Percentiles rank a stretch among this genome's conserved stretches.
These are phyloP conservation scores for Talaromyces amestolkiae DNA, from an alignment of 2,329 filamentous ascomycete species.

Conservation along the genomic window DNA sequence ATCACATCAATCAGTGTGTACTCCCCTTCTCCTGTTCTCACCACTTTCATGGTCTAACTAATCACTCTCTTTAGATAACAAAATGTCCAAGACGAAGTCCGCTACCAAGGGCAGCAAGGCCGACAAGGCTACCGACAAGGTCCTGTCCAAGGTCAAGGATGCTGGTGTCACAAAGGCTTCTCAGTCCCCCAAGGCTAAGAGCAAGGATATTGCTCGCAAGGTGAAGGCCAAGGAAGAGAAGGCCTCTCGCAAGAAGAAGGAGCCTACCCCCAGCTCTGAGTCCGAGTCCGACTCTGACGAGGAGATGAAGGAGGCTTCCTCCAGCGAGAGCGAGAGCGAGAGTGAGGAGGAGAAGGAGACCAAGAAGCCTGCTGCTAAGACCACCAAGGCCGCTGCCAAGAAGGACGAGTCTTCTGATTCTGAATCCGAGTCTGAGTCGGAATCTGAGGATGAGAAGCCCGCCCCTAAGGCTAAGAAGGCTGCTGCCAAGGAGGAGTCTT, in stretches of 20 bases:
- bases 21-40: background rate
- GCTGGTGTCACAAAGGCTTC: slow-evolving; percentile 46
- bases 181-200: slow-evolving; percentile 45
- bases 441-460: slow-evolving; percentile 24
- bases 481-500: slow-evolving; percentile 21
- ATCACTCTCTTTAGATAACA: slow-evolving; percentile 25
- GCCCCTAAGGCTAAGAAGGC: slow-evolving; percentile 25
- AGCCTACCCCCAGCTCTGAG: slow-evolving; percentile 37
- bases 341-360: slow-evolving; percentile 35
- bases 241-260: slow-evolving; percentile 45
- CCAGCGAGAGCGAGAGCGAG: slow-evolving; percentile 30
- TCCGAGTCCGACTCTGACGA: slow-evolving; percentile 37
- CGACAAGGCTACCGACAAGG: slow-evolving; percentile 43
- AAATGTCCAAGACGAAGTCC: slow-evolving; percentile 48
- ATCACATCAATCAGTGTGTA: slow-evolving; percentile 9
- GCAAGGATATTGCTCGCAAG: slow-evolving; percentile 45
- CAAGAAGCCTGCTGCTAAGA: slow-evolving; percentile 30
- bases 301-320: slow-evolving; percentile 30
- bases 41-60: background rate
- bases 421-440: slow-evolving; percentile 35
- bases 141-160: slow-evolving; percentile 49
- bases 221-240: slow-evolving; percentile 32
- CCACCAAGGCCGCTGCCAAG: slow-evolving; percentile 32
- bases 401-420: slow-evolving; percentile 31
- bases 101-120: slow-evolving; percentile 38